Base-by-base conservation (phyloP, 2,329 filamentous ascomycete species). In the Graphiopsis chlorocephala region DNA sequence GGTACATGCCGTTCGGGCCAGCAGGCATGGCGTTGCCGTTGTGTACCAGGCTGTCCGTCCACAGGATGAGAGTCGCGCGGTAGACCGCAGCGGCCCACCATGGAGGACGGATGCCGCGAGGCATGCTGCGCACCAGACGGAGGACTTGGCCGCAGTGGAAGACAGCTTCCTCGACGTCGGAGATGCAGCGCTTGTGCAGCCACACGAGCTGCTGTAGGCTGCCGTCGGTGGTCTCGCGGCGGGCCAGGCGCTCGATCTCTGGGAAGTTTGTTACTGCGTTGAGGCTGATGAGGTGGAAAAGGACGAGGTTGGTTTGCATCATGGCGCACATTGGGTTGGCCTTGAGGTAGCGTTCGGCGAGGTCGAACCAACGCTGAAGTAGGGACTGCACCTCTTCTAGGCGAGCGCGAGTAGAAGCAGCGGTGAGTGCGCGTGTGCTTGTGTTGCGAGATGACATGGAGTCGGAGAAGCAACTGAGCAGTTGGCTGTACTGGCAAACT, bases 21-120 rank as follows among this genome's bases (percentile, higher is more conserved):
- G 75, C 74, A 23, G 77, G 72, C 42, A 72, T 72, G 20, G 75
- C 70, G 65, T 72, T 70, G 62, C 86, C 82, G 65, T 83, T 79
- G 64, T 82, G 81, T 6, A 79, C 80, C 63, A 89, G 75, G 69
- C 86, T 85, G 69, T 89, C 85, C 2, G 83, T 81, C 87, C 87
- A 90, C 2, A 89, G 78, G 47, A 88, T 83, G 64, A 90, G 78
- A 4, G 83, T 83, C 1, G 83, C 88, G n/a, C 89, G 86, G 73
- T 91, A 91, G 47, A 91, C 79, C 3, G 88, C 88, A 1, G 83
- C 85, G n/a, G 86, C 80, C 88, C 88, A 91, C 89, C 89, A 92
- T 42, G 83, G 84, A 6, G 89, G 89, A 25, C 87, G 83, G 3
- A 84, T 80, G 57, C 86, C 83, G 31, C 79, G 77, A 2, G 85